Evolutionary conservation across 2,329 filamentous ascomycete genomes (phyloP).

Genomic region (Scedosporium boydii): DNA sequence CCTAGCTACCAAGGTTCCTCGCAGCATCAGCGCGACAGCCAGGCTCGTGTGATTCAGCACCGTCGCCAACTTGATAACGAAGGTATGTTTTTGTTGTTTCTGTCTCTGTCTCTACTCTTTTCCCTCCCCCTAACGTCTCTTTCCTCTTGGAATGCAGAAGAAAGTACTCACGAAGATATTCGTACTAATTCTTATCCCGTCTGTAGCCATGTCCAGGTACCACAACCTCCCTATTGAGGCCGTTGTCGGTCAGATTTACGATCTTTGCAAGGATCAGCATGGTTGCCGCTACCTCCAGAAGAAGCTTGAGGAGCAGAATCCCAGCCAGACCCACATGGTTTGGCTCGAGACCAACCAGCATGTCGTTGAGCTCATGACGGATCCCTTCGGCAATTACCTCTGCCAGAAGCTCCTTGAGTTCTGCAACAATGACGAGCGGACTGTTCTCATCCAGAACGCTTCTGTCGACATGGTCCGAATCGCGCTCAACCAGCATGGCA

Average conservation of each 20-base stretch:
- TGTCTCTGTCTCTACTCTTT: neutral
- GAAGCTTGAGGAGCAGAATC: conserved; percentile 84
- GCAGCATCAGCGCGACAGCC: conserved; percentile 53
- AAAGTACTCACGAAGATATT: neutral
- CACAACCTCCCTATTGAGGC: conserved; percentile 74
- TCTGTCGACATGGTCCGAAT: conserved; percentile 82
- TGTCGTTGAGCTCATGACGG: conserved; percentile 96
- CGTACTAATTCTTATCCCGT: conserved; percentile 4
- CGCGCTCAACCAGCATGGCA: conserved; percentile 94
- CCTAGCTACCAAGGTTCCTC: conserved; percentile 23
- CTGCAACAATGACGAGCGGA: conserved; percentile 91
- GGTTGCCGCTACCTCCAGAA: conserved; percentile 95
- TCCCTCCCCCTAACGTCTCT: neutral
- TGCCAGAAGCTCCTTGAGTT: conserved; percentile 97
- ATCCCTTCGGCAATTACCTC: conserved; percentile 98
- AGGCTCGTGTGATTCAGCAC: conserved; percentile 65
- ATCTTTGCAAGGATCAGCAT: conserved; percentile 94
- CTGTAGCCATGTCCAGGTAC: conserved; percentile 63
- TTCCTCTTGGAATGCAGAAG: neutral
- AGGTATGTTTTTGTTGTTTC: conserved; percentile 33
- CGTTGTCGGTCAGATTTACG: conserved; percentile 75
- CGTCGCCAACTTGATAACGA: conserved; percentile 67
- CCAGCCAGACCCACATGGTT: conserved; percentile 81
- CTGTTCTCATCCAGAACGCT: conserved; percentile 82
- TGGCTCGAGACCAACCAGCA: conserved; percentile 89